A percentile compares a stretch with the other conserved stretches of the same genome.
Evolutionary conservation across 345 rosid species (phyloP).

Genomic region (Citrus reticulata): DNA sequence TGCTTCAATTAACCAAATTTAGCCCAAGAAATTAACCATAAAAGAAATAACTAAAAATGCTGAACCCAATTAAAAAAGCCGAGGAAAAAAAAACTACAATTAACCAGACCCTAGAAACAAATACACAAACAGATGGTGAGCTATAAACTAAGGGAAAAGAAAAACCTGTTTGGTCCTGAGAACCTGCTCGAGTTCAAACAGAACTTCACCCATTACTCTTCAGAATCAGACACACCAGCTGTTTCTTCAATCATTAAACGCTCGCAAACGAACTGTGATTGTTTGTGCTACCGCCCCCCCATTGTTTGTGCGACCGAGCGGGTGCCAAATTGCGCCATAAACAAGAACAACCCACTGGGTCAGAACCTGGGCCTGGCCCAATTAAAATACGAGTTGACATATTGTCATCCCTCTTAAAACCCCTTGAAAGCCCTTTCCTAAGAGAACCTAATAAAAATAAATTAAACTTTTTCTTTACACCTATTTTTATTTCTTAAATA

Average conservation of each 20-base stretch:
- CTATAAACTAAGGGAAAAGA: not conserved
- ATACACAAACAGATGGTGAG: not conserved
- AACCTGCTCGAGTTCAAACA: conserved; percentile 34
- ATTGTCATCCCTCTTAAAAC: not conserved
- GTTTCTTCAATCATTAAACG: not conserved
- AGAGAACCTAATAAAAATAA: too few species aligned
- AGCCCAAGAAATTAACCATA: not conserved
- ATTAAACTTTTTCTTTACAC: too few species aligned
- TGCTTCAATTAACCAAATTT: not conserved
- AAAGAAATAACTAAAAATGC: not conserved
- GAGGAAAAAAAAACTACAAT: not conserved
- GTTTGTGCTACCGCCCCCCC: not conserved
- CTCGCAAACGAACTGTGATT: not conserved
- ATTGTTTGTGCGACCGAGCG: not conserved
- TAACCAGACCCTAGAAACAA: not conserved
- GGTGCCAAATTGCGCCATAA: not conserved
- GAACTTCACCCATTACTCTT: conserved; percentile 35
- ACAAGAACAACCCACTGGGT: not conserved
- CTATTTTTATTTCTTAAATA: too few species aligned
- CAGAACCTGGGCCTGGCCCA: not conserved
- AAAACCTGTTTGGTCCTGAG: conserved; percentile 37
- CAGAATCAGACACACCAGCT: not conserved
- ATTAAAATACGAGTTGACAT: not conserved
- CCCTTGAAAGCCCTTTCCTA: not conserved
- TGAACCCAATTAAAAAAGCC: not conserved